Base-by-base conservation (phyloP, 176 grass and related monocot genomes). In the Pharus latifolius region DNA sequence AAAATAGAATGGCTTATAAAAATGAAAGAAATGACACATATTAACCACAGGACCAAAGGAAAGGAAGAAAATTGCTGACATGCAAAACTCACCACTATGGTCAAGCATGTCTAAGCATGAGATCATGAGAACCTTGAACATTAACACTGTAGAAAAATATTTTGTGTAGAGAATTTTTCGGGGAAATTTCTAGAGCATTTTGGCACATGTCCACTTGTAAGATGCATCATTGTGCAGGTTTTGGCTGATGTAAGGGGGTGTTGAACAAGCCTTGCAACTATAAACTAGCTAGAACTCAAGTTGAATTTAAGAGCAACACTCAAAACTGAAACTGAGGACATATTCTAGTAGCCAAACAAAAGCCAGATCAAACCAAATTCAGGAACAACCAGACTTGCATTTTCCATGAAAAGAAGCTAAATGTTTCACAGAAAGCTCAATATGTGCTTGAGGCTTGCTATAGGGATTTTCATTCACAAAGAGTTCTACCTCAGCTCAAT, bases 121-220 rank as follows among this genome's bases (percentile, higher is more conserved):
- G 35, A 80, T 29, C 51, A 82, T 60, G 28, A 42, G 18, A 69
- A 24, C 49, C 23, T 65, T 71, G 43, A 72, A 50, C 10, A 41
- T 19, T 35, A 58, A 65, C 9, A 45, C 10, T 45, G n/a, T 49
- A 41, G 45, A 28, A 14, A 53, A 25, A 73, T 0, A 15, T 65
- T 59, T 31, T n/a, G n/a, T n/a, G n/a, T n/a, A n/a, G n/a, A n/a
- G n/a, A n/a, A n/a, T n/a, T n/a, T n/a, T n/a, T n/a, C n/a, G n/a
- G n/a, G n/a, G n/a, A n/a, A n/a, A n/a, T n/a, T n/a, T n/a, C n/a
- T n/a, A n/a, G n/a, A n/a, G n/a, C n/a, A n/a, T n/a, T n/a, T 30
- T 65, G 31, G 52, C 16, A 31, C 17, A 64, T 42, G 4, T 40
- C 22, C 16, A 14, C 22, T 58, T 47, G 62, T 38, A 58, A 56